These are phyloP conservation scores for Gossypium herbaceum DNA, from an alignment of 345 rosid species.

Conservation along the genomic window DNA sequence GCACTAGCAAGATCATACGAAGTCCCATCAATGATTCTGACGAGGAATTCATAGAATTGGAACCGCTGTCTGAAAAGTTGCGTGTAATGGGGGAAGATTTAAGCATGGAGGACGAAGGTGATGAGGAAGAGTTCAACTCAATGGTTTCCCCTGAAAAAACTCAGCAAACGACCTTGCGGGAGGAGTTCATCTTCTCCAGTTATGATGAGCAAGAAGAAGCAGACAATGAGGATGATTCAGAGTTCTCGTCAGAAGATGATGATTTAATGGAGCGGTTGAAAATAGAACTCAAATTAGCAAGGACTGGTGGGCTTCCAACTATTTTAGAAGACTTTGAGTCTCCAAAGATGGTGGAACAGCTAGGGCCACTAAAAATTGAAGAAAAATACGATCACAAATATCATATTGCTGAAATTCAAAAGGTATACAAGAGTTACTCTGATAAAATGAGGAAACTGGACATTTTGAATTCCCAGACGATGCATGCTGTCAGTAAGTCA, in stretches of 20 bases:
- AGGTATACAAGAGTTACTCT: constrained; percentile 55
- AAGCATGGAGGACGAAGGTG: constrained; percentile 3
- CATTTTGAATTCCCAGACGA: constrained; percentile 24
- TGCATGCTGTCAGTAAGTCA: constrained; percentile 62
- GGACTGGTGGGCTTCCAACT: constrained; percentile 79
- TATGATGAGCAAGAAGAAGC: constrained; percentile 25
- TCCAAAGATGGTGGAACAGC: constrained; percentile 31
- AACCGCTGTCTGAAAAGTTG: constrained; percentile 26
- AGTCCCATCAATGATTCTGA: constrained; percentile 28
- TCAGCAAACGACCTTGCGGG: constrained; percentile 20
- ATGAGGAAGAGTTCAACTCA: constrained; percentile 7
- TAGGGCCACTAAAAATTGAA: constrained; percentile 55
- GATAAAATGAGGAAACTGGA: constrained; percentile 63
- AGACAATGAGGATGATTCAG: constrained; percentile 15
- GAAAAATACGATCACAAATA: constrained; percentile 48
- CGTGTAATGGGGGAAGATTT: constrained; percentile 5
- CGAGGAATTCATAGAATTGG: constrained; percentile 49
- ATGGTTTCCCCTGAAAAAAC: constrained; percentile 6
- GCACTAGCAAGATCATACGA: not conserved
- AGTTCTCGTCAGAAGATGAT: constrained; percentile 32
- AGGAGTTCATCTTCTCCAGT: constrained; percentile 6
- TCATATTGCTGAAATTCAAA: constrained; percentile 45
- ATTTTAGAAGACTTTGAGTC: constrained; percentile 79
- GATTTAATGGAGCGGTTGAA: constrained; percentile 61
- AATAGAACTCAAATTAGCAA: constrained; percentile 52